phyloP scores from a whole-genome alignment of 2,329 filamentous ascomycete species.

The Pseudopyrenochaeta lycopersici region DNA sequence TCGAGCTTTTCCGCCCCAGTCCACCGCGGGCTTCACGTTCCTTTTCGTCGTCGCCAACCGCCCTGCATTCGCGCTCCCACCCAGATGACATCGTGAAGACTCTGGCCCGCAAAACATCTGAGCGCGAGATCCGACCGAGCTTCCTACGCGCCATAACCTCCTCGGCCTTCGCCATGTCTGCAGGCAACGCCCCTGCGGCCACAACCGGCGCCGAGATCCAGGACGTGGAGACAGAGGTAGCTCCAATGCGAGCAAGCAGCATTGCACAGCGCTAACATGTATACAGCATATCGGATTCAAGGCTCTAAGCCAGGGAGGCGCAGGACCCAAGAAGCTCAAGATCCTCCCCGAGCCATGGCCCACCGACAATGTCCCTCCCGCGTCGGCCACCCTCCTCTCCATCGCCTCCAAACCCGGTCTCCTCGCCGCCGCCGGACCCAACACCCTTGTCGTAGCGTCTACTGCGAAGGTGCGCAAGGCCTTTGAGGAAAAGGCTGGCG shows the following conservation, averaged over 20 bases:
- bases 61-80: slow-evolving; percentile 23
- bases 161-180: slow-evolving; percentile 67
- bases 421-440: slow-evolving; percentile 86
- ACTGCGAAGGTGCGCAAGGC: slow-evolving; percentile 81
- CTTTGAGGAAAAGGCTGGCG: slow-evolving; percentile 65
- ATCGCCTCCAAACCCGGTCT: slow-evolving; percentile 83
- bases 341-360: slow-evolving; percentile 82
- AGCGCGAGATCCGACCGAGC: slow-evolving; percentile 37
- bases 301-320: slow-evolving; percentile 62
- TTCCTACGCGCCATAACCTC: slow-evolving; percentile 62
- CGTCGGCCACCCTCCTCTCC: slow-evolving; percentile 83
- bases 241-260: neutral
- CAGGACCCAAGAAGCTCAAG: slow-evolving; percentile 83
- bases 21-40: slow-evolving; percentile 33
- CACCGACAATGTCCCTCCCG: slow-evolving; percentile 70
- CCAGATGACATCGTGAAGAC: slow-evolving; percentile 39
- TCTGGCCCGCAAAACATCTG: slow-evolving; percentile 29
- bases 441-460: slow-evolving; percentile 76
- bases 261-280: slow-evolving; percentile 14
- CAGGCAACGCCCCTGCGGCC: slow-evolving; percentile 52
- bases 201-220: slow-evolving; percentile 73
- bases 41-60: slow-evolving; percentile 15
- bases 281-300: slow-evolving; percentile 78
- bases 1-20: slow-evolving; percentile 35
- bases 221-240: slow-evolving; percentile 83